Evolutionary conservation across 2,329 filamentous ascomycete genomes (phyloP), one percentile per base, ranked within the genome.

Genomic region (Verticillium nubilum): DNA sequence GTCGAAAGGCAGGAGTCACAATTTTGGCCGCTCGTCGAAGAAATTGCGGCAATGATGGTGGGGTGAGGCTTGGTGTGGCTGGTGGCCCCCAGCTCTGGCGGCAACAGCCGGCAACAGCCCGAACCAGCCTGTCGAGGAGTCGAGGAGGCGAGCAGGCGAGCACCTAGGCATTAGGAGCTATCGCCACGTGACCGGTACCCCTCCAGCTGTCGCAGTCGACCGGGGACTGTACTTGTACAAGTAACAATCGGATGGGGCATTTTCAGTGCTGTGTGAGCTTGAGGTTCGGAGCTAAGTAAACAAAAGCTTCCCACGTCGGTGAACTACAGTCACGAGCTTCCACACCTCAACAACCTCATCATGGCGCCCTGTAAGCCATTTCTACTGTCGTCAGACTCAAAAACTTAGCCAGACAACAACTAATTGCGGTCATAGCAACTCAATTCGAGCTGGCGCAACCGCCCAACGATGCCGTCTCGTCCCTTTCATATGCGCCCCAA

Each of bases 381-480:
- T 33, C 19, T 4, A 19, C 42, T 25, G 9, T 7, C 13, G 4
- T n/a, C 10, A 3, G 13, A 25, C n/a, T 10, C 19, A 19, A 50
- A 4, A 10, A n/a, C 9, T 13, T 50, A 2, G 42, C 9, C 42
- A 13, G 9, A 2, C 42, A 23, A 23, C 10, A 50, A 19, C 42
- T 50, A 50, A 50, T 25, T 10, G 42, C 42, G 19, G 17, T 15
- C 29, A 47, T 63, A 87, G 84, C 83, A 73, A 80, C 87, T 65
- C 92, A 96, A 81, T 93, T 91, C 77, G 89, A 95, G 75, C 84
- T 97, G 69, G 82, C 87, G 62, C 86, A 91, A 67, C 88, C 92
- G 54, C 95, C 95, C 12, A 84, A 83, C 66, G 95, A 99, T 76
- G 91, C 90, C 67, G 89, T 98, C 68, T 96, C 94, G 54, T 83